Base-by-base conservation (phyloP, 2,329 filamentous ascomycete species). In the Botrytis fabae region DNA sequence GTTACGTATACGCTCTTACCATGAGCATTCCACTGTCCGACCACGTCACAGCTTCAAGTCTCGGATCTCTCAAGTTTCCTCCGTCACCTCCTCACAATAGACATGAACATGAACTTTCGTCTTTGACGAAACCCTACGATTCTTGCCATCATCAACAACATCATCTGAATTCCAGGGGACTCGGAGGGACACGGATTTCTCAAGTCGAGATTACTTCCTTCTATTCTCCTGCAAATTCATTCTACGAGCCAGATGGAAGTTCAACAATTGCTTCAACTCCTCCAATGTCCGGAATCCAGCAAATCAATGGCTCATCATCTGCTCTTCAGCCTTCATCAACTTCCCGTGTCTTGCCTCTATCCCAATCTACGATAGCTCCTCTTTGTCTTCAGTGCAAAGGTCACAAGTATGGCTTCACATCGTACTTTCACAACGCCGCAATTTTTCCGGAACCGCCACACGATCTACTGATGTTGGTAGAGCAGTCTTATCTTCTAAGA, bases 371-470 rank as follows among this genome's bases (percentile, higher is more conserved):
- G 18, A 32, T 35, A 48, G 69, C 69, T 63, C 70, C 71, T 16
- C 64, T 68, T 22, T 79, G 78, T 46, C 69, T 71, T 14, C 64
- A 73, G 42, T 79, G 78, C 72, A 78, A 75, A 73, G 78, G 78
- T 18, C 69, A 75, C 25, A 76, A 75, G 25, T 78, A 78, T 70
- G 73, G 74, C 65, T 79, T 77, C 75, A 78, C 74, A 22, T 60
- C 75, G 5, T 79, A 79, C 64, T 79, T 79, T 71, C 78, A 79
- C 69, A 79, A 79, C 63, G 72, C 60, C 6, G 70, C 61, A 2
- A 70, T 78, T 65, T 78, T 78, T 72, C 25, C 70, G 22, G 60
- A 73, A 20, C 77, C 77, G 72, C 78, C 78, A 40, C 78, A 79
- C 54, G 73, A 71, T 14, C 66, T 79, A 1, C 73, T 79, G 4